These are phyloP conservation scores for Nannizzia gypsea DNA, from an alignment of 2,329 filamentous ascomycete genomes.

Conservation along the genomic window DNA sequence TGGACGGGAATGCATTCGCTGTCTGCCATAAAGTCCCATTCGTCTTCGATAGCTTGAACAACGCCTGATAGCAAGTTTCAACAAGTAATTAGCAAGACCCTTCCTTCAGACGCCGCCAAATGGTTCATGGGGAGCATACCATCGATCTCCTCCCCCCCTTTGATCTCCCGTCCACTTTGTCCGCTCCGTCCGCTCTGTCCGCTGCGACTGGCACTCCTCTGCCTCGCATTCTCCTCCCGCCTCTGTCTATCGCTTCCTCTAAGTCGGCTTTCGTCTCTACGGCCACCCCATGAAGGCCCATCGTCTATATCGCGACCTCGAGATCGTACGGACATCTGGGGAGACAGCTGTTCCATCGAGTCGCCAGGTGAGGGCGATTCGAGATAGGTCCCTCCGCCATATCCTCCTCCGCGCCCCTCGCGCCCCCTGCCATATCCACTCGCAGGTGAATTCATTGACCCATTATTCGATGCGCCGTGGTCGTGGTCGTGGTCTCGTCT, in stretches of 20 bases:
- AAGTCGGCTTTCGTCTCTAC: conserved; percentile 20
- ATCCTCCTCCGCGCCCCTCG: conserved; percentile 33
- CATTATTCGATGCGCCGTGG: conserved; percentile 19
- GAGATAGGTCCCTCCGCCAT: conserved; percentile 31
- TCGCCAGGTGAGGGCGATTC: conserved; percentile 24
- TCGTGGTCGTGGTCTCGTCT: conserved; percentile 22
- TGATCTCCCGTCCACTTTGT: conserved; percentile 3
- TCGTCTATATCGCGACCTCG: conserved; percentile 24
- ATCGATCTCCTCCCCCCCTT: conserved; percentile 8
- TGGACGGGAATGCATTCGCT: conserved; percentile 86
- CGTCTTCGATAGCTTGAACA: conserved; percentile 68
- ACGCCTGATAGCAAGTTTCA: conserved; percentile 37
- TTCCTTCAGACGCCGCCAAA: background rate
- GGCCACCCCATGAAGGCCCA: conserved; percentile 18
- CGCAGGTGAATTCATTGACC: conserved; percentile 6
- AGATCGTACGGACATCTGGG: conserved; percentile 23
- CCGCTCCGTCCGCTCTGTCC: background rate
- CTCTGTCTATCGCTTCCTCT: conserved; percentile 15
- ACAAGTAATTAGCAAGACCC: conserved; percentile 1
- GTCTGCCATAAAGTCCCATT: conserved; percentile 87
- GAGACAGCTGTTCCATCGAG: conserved; percentile 21
- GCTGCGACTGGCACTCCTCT: background rate
- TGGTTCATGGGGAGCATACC: background rate
- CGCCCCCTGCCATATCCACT: conserved; percentile 14
- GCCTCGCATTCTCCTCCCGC: conserved; percentile 4